phyloP scores from a whole-genome alignment of 495 filamentous ascomycete genomes.

The Lepidopterella palustris region DNA sequence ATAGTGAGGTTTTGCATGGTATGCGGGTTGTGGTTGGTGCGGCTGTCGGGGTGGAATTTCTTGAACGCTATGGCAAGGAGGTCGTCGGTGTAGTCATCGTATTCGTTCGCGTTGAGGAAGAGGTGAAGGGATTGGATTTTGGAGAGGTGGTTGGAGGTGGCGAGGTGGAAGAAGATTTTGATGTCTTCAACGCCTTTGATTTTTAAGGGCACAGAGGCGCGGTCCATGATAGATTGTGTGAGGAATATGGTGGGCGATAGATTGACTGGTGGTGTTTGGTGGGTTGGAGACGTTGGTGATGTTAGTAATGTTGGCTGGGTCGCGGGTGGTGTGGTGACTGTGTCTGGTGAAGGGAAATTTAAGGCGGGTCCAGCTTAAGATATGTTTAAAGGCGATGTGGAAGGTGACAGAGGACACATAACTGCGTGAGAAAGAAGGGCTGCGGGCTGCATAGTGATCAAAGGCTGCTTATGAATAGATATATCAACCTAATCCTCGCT shows the following conservation, averaged over 20 bases:
- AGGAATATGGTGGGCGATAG: background rate
- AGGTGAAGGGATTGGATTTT: conserved; percentile 1
- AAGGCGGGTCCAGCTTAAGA: too few relatives aligned
- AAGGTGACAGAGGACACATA: too few relatives aligned
- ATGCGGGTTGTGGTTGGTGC: background rate
- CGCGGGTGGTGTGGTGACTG: too few relatives aligned
- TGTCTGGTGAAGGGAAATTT: too few relatives aligned
- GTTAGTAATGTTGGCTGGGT: too few relatives aligned
- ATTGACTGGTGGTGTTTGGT: too few relatives aligned
- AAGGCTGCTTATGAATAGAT: too few relatives aligned
- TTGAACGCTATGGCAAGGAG: conserved; percentile 5
- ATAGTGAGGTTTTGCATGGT: conserved; percentile 1
- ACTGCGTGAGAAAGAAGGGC: too few relatives aligned
- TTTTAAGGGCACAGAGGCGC: background rate
- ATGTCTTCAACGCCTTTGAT: background rate
- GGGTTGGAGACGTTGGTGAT: too few relatives aligned
- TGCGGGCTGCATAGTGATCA: too few relatives aligned
- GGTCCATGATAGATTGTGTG: background rate
- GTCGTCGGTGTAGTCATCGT: conserved; percentile 5
- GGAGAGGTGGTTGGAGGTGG: background rate
- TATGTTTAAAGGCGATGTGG: too few relatives aligned
- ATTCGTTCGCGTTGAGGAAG: conserved; percentile 3
- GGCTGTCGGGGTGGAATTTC: conserved; percentile 1
- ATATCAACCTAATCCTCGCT: too few relatives aligned
- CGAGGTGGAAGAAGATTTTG: background rate